Base-by-base conservation (phyloP, 305 asterid genomes). In the Fraxinus latifolia region DNA sequence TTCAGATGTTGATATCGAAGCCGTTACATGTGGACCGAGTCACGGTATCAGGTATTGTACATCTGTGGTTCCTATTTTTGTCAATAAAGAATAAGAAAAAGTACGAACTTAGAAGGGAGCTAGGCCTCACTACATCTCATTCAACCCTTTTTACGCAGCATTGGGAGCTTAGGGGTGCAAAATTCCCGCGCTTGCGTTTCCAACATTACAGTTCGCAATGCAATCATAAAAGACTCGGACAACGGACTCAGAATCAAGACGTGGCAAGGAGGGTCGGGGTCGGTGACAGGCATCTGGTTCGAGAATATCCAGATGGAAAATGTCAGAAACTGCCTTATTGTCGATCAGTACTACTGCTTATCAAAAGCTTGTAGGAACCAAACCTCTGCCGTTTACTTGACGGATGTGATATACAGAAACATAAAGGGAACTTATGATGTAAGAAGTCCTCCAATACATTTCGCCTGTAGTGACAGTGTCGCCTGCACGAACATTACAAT, bases 201-300 rank as follows among this genome's bases (percentile, higher is more conserved):
- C 0, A 95, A 94, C 91, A 82, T 95, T 81, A 89, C 97, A 0
- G 97, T 95, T 11, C 91, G 96, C 32, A 89, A 94, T 29, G 90
- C 89, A 11, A 23, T 93, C 3, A 91, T 95, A 62, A 87, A 71
- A 44, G 95, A 95, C 5, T 94, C 98, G 0, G 99, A 95, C 83
- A 95, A 94, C 32, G 98, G 98, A 14, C 82, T 95, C 0, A 81
- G 97, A 85, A 93, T 95, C 88, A 95, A 95, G 89, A 95, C 99
- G 27, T 95, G 99, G 99, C 99, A 95, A 73, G 99, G 99, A 14
- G 99, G 99, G 15, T 82, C 97, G 33, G 98, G 99, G 9, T 94
- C 98, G 0, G 97, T 96, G 0, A 37, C 92, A 0, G 91, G 92
- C 39, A 86, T 96, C 68, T 83, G 88, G 42, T 96, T 96, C 50